Conservation (phyloP, 2,329 filamentous ascomycete genomes). For the Dothideomycetes sp. region DNA sequence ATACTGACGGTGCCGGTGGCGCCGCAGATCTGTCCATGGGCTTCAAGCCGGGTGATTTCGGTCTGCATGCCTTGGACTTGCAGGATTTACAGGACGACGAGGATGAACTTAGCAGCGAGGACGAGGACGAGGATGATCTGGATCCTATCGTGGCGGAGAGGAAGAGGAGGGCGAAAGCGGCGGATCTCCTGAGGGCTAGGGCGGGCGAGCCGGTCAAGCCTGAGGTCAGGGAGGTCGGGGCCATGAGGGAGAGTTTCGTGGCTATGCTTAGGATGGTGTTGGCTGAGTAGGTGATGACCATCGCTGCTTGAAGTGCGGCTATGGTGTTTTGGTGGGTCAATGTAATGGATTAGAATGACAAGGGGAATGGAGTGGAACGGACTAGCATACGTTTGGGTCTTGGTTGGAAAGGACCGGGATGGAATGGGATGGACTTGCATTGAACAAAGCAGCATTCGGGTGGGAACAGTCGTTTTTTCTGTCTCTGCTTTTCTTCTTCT, state of each 20-base stretch:
- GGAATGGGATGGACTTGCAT: no score
- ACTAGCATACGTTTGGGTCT: no score
- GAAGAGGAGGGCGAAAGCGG: slow-evolving; percentile 61
- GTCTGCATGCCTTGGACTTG: slow-evolving; percentile 75
- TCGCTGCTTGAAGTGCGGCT: no score
- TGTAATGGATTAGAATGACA: no score
- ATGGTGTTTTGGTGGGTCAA: no score
- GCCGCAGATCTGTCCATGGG: slow-evolving; percentile 40
- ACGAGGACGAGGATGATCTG: slow-evolving; percentile 57
- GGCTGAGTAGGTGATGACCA: slow-evolving; percentile 17
- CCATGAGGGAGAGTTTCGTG: slow-evolving; percentile 24
- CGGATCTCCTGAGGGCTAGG: slow-evolving; percentile 54
- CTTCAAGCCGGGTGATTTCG: slow-evolving; percentile 80
- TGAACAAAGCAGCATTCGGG: no score
- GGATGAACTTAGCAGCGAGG: slow-evolving; percentile 56
- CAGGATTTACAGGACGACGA: slow-evolving; percentile 75
- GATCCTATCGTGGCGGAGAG: slow-evolving; percentile 85
- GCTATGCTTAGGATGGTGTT: slow-evolving; percentile 24
- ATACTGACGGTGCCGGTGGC: slow-evolving; percentile 20
- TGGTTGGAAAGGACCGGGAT: no score
- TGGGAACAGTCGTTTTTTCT: no score
- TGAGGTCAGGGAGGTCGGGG: slow-evolving; percentile 19
- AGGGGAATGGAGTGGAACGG: no score
- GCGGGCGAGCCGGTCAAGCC: slow-evolving; percentile 28
- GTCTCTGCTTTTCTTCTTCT: no score